Percentiles rank a stretch among this genome's conserved stretches.
phyloP scores from a whole-genome alignment of 768 basidiomycete genomes.

The Phlebiopsis gigantea region DNA sequence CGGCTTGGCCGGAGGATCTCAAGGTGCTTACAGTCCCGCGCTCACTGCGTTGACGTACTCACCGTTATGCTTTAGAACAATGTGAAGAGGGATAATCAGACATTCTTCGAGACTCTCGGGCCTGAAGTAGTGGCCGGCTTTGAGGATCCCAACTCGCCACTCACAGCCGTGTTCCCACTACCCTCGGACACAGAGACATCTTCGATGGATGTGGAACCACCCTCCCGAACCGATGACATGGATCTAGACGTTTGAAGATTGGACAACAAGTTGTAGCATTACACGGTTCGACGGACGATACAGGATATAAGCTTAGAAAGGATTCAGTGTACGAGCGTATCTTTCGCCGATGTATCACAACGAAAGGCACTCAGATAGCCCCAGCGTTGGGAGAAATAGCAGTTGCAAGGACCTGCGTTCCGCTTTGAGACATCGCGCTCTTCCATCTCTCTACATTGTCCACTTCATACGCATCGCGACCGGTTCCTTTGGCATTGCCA shows the following conservation, averaged over 20 bases:
- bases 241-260: not conserved
- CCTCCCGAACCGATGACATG: conserved; percentile 1
- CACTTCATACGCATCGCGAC: conserved; percentile 4
- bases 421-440: not conserved
- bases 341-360: no score
- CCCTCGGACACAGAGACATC: not conserved
- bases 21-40: conserved; percentile 23
- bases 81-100: conserved; percentile 32
- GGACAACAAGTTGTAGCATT: not conserved
- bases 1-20: conserved; percentile 26
- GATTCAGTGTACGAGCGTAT: not conserved
- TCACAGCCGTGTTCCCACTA: conserved; percentile 12
- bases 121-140: conserved; percentile 20
- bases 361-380: no score
- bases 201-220: conserved; percentile 2
- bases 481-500: not conserved
- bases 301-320: not conserved
- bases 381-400: no score
- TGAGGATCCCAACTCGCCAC: conserved; percentile 21
- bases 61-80: conserved; percentile 24
- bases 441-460: conserved; percentile 7
- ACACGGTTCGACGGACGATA: not conserved
- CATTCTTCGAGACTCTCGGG: conserved; percentile 31
- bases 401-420: no score
- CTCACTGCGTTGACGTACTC: not conserved